These are phyloP conservation scores for Hordeum marinum DNA, from an alignment of 176 grass and related monocot genomes.

Conservation along the genomic window DNA sequence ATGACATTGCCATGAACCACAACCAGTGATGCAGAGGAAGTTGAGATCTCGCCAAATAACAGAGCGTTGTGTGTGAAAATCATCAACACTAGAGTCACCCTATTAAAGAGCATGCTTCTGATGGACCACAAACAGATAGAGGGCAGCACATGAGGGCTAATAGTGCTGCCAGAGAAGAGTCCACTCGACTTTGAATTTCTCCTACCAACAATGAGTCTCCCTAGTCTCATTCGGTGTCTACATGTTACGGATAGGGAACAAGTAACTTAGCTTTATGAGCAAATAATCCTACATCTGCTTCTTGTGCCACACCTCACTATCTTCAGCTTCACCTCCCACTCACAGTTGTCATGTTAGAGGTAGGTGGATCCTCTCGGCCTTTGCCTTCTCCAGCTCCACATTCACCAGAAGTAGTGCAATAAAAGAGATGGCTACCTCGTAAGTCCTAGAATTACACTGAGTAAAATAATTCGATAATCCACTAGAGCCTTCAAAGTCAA, in stretches of 20 bases:
- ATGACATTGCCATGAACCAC: neutral
- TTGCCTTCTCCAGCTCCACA: neutral
- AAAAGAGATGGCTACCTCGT: neutral
- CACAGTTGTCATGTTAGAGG: neutral
- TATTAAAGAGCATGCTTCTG: neutral
- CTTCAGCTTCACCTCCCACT: neutral
- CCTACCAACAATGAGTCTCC: neutral
- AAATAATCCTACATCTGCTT: neutral
- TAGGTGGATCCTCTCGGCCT: neutral
- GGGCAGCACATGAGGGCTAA: neutral
- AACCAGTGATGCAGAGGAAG: neutral
- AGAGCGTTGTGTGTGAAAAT: neutral
- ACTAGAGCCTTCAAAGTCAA: neutral
- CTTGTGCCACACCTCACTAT: neutral
- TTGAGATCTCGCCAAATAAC: neutral
- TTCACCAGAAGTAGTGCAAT: neutral
- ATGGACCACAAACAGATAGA: fast-evolving
- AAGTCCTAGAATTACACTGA: neutral
- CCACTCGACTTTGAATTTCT: neutral
- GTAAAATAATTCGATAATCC: neutral
- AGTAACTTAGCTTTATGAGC: neutral
- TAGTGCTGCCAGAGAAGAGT: neutral
- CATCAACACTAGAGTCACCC: neutral
- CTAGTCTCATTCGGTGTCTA: neutral
- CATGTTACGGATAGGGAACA: neutral